Base-by-base conservation (phyloP, 1,284 basidiomycete species). In the Sporisorium reilianum region DNA sequence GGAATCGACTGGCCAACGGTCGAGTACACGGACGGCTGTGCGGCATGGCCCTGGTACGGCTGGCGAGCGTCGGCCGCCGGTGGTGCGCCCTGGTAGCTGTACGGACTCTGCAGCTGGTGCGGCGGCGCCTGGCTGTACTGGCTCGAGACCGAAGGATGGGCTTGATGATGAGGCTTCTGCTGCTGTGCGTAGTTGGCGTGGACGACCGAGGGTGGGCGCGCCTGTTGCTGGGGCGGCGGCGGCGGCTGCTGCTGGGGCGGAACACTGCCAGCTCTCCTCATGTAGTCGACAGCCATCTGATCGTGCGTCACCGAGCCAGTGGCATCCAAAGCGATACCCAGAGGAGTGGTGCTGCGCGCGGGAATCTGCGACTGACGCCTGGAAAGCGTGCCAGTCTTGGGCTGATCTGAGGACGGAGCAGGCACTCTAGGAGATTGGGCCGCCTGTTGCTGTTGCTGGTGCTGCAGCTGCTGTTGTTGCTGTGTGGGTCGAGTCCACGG, bases 321-420 rank as follows among this genome's bases (percentile, higher is more conserved):
- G 2, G 91, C 90, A 80, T 93, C 92, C 18, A 95, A 87, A 11
- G 89, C 88, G 71, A 95, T 94, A 1, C 93, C 93, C 30, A 93
- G 68, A 34, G 87, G 87, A 73, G 57, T 86, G 62, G 60, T 86
- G 75, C 63, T 85, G 20, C 63, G 81, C 55, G 25, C 32, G 5
- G 52, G 80, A 8, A 76, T 38, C 12, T 64, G 52, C 46, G 73
- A 64, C 25, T 75, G 73, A 42, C 59, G 55, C 14, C 66, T 55
- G 1, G 75, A 72, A 10, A 72, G 48, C 30, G 76, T 70, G 25
- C 68, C 77, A 8, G 71, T 52, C 52, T 51, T 52, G 0, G 76
- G 70, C 28, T 75, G 63, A 34, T 65, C 64, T 20, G 57, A 44
- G 5, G 57, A 48, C 11, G 62, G 48, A 23, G 55, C 58, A 9